Base-by-base conservation (phyloP, 2,329 filamentous ascomycete species). In the Ascochyta viciae-villosae region DNA sequence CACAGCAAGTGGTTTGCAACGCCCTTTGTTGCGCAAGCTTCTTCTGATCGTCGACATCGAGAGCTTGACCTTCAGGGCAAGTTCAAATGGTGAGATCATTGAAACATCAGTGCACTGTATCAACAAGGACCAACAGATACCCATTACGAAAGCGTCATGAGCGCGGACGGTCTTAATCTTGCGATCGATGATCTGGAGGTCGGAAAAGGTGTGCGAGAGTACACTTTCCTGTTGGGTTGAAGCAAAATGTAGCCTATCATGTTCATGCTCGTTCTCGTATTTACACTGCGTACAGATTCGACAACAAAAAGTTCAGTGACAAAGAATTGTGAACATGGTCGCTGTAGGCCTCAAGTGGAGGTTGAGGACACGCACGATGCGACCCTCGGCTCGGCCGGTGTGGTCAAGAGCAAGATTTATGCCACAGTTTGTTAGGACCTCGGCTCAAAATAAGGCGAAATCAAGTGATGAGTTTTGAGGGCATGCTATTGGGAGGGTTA, bases 321-420 rank as follows among this genome's bases (percentile, higher is more conserved):
- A 2, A 53, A 53, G 46, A 37, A 0, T 53, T 13, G 29, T n/a
- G 37, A n/a, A 47, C n/a, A 16, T 47, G 13, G 4, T 37, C 23
- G 16, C 16, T 19, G n/a, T 19, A 5, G 16, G 43, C 37, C 37
- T 29, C 37, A 8, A 42, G 23, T 47, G 37, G 9, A 53, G 31
- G 15, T 53, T 46, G 42, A 53, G 15, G 13, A 53, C 37, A 16
- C 37, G 43, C 16, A 53, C 12, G 4, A 53, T 37, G 16, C 43
- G 37, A 3, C 47, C 43, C 15, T 47, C 43, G 12, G 50, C 42
- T 4, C 23, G 37, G 29, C 29, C 42, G 8, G 16, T 53, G 13
- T 42, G 29, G 6, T 42, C 50, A 8, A 53, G 8, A 1, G 37
- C 3, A 12, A 42, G 16, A 12, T 35, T 22, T 4, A 12, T 41